These are phyloP conservation scores for Cyclotella baltica DNA, from an alignment of 108 stramenopile species.

Conservation along the genomic window DNA sequence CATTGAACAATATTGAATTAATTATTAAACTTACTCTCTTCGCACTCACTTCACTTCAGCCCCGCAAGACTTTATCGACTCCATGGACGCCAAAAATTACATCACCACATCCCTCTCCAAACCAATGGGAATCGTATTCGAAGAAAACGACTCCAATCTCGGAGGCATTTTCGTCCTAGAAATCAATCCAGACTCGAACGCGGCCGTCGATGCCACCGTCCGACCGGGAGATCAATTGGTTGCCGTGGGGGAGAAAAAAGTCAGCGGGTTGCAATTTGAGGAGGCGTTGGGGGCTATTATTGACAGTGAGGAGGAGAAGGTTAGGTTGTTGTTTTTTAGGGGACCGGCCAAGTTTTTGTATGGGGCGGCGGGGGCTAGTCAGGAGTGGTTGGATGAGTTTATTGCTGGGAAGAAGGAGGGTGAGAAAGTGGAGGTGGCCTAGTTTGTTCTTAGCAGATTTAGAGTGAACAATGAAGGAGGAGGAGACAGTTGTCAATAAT, in stretches of 20 bases:
- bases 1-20: background rate
- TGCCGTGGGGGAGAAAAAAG: slow-evolving; percentile 72
- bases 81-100: slow-evolving; percentile 88
- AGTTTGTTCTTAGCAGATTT: no score
- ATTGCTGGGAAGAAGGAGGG: slow-evolving; percentile 64
- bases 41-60: slow-evolving; percentile 14
- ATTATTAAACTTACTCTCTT: background rate
- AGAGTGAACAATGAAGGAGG: background rate
- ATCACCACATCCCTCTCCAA: slow-evolving; percentile 69
- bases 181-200: slow-evolving; percentile 73
- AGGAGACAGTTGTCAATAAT: no score
- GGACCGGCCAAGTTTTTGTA: slow-evolving; percentile 85
- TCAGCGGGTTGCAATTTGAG: slow-evolving; percentile 79
- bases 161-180: slow-evolving; percentile 90
- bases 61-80: slow-evolving; percentile 77
- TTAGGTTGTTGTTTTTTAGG: slow-evolving; percentile 77
- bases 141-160: slow-evolving; percentile 86
- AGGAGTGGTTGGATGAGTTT: slow-evolving; percentile 85
- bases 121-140: slow-evolving; percentile 94
- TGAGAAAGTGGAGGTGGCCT: background rate
- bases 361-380: slow-evolving; percentile 83
- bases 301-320: slow-evolving; percentile 62
- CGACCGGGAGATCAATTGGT: slow-evolving; percentile 86
- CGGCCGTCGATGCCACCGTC: slow-evolving; percentile 62
- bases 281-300: slow-evolving; percentile 84